phyloP scores from a whole-genome alignment of 2,329 filamentous ascomycete genomes.

The Cercospora zeae-maydis region DNA sequence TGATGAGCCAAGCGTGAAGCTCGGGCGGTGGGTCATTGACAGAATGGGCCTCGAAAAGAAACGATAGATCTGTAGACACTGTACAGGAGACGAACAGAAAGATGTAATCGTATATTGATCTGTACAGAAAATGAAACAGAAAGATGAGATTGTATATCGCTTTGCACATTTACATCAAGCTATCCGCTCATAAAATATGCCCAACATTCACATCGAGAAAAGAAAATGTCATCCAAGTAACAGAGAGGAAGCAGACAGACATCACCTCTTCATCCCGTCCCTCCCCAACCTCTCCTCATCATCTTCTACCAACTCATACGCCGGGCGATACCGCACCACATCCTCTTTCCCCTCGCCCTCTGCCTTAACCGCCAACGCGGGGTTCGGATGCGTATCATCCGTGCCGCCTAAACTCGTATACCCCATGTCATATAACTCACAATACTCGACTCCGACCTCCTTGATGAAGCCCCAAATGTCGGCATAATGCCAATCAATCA shows the following conservation, averaged over 20 bases:
- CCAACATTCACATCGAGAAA: neutral
- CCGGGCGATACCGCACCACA: conserved; percentile 55
- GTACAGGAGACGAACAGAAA: neutral
- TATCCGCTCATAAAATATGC: neutral
- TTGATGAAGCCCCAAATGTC: conserved; percentile 92
- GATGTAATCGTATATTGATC: neutral
- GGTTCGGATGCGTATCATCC: conserved; percentile 86
- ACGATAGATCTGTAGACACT: neutral
- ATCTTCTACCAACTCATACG: conserved; percentile 54
- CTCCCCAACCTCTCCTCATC: conserved; percentile 75
- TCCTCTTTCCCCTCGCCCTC: conserved; percentile 32
- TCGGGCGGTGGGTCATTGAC: conserved; percentile 55
- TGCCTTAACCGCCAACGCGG: conserved; percentile 53
- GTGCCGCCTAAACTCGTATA: conserved; percentile 92
- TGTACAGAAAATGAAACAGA: neutral
- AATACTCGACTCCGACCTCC: conserved; percentile 77
- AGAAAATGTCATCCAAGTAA: neutral
- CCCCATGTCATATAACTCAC: conserved; percentile 78
- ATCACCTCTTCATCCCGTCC: conserved; percentile 32
- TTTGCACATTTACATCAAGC: neutral
- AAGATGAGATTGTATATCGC: neutral
- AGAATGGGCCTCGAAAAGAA: conserved; percentile 19
- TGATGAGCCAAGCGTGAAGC: conserved; percentile 55
- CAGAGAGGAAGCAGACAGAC: neutral
- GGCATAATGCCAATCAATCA: conserved; percentile 95